Conservation (phyloP, 352 stramenopile genomes). For the Thalassiosira oceanica region DNA sequence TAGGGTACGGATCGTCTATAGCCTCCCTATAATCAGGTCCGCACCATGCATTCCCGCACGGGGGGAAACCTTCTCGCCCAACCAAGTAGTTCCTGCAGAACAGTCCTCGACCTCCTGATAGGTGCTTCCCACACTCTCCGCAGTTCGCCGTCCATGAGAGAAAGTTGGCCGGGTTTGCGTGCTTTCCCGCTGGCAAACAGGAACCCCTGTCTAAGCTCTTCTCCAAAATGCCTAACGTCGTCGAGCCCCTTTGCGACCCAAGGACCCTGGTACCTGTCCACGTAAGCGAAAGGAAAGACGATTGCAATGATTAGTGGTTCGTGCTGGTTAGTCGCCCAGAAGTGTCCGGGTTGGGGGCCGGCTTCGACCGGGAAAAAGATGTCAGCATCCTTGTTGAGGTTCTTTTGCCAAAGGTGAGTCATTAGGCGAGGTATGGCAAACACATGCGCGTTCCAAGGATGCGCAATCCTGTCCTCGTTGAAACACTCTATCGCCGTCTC, state of each 20-base stretch:
- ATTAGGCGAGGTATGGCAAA: constrained; percentile 6
- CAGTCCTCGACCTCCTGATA: constrained; percentile 13
- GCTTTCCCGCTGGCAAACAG: background rate
- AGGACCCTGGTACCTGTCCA: constrained; percentile 4
- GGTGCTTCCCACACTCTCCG: constrained; percentile 10
- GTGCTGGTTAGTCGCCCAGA: constrained; percentile 1
- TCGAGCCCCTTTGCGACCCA: constrained; percentile 7
- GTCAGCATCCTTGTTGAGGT: constrained; percentile 14
- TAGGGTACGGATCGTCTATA: constrained; percentile 16
- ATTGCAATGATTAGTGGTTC: constrained; percentile 36
- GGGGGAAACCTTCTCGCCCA: constrained; percentile 15
- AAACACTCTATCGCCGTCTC: constrained; percentile 14
- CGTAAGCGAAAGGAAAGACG: constrained; percentile 24
- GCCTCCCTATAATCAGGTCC: constrained; percentile 13
- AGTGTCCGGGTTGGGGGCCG: background rate
- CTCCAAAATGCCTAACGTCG: background rate
- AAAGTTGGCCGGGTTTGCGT: constrained; percentile 12
- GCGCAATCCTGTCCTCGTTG: constrained; percentile 1
- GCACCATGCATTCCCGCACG: constrained; percentile 37
- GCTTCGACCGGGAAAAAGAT: constrained; percentile 3
- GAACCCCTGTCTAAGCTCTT: background rate
- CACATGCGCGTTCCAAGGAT: constrained; percentile 12
- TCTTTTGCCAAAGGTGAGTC: constrained; percentile 1
- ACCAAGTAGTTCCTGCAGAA: constrained; percentile 52
- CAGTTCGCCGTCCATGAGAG: constrained; percentile 23